Percentiles rank a stretch among this genome's conserved stretches.
These are phyloP conservation scores for Pythium insidiosum DNA, from an alignment of 352 stramenopile genomes.

Conservation along the genomic window DNA sequence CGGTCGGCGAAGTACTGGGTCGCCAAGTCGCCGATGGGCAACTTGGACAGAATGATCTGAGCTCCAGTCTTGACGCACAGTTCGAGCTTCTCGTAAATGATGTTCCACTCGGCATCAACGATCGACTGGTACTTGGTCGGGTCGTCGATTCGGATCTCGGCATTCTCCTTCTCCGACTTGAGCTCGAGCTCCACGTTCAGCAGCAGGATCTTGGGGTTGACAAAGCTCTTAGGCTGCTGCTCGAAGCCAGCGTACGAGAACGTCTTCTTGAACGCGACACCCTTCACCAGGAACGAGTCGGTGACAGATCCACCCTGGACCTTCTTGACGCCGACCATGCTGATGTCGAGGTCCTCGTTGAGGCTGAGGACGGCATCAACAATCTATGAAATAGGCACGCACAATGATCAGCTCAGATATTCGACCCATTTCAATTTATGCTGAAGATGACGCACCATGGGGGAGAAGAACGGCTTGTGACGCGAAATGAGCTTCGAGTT, in stretches of 20 bases:
- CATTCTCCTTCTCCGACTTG: conserved; percentile 99
- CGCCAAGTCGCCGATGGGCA: conserved; percentile 94
- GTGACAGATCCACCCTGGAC: conserved; percentile 96
- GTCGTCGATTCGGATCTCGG: conserved; percentile 96
- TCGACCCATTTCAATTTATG: neutral
- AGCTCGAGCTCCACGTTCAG: conserved; percentile 99
- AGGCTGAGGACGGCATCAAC: conserved; percentile 94
- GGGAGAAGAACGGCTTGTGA: conserved; percentile 97
- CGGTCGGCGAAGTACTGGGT: conserved; percentile 99
- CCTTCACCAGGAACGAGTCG: conserved; percentile 96
- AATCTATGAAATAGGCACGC: conserved; percentile 39
- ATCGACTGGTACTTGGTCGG: conserved; percentile 99
- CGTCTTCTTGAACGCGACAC: conserved; percentile 99
- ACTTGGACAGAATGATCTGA: conserved; percentile 98
- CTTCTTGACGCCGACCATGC: conserved; percentile 97
- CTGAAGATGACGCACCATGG: conserved; percentile 73
- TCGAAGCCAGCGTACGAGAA: conserved; percentile 99
- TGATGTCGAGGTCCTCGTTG: conserved; percentile 82
- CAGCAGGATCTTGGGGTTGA: conserved; percentile 94
- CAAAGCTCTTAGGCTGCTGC: conserved; percentile 98
- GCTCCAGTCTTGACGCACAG: conserved; percentile 87
- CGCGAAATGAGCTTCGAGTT: conserved; percentile 98
- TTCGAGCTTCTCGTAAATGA: conserved; percentile 99
- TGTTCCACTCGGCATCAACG: conserved; percentile 99
- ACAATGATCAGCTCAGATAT: conserved; percentile 5